Percentiles rank a stretch among this genome's conserved stretches.
Evolutionary conservation across 164 flowering plant genomes (phyloP).

Genomic region (Cinnamomum micranthum): DNA sequence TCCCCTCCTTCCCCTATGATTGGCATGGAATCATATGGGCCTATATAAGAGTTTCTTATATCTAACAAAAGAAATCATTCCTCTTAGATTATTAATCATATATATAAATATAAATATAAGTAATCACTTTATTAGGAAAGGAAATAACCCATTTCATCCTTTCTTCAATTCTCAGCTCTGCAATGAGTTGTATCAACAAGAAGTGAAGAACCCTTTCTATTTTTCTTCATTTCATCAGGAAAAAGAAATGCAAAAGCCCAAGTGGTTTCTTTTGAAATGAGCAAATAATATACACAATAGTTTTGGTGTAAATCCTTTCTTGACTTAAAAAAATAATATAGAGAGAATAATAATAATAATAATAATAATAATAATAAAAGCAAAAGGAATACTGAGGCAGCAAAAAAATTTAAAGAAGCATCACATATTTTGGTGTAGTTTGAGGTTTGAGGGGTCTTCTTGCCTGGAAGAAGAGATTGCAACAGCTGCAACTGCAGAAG

Average conservation of each 20-base stretch:
- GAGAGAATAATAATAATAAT: neutral
- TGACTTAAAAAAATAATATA: neutral
- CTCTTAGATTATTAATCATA: too few relatives aligned
- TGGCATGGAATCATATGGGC: too few relatives aligned
- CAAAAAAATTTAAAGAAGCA: neutral
- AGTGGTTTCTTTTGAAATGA: too few relatives aligned
- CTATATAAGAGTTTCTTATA: too few relatives aligned
- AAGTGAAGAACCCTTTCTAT: neutral
- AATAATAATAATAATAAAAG: neutral
- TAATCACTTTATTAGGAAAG: neutral
- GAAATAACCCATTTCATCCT: neutral
- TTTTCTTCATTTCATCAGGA: neutral
- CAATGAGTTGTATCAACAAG: neutral
- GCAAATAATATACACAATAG: too few relatives aligned
- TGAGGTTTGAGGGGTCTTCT: conserved; percentile 6
- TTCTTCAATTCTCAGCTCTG: neutral
- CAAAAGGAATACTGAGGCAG: neutral
- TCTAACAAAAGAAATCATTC: too few relatives aligned
- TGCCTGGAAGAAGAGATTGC: conserved; percentile 72
- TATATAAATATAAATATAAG: too few relatives aligned
- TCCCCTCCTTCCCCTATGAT: too few relatives aligned
- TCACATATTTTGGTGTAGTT: neutral
- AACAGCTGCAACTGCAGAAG: conserved; percentile 69
- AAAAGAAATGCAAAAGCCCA: neutral
- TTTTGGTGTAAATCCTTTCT: neutral